Percentiles rank a stretch among this genome's conserved stretches.
Evolutionary conservation across 2,329 filamentous ascomycete species (phyloP).

Genomic region (Fusarium sp.): DNA sequence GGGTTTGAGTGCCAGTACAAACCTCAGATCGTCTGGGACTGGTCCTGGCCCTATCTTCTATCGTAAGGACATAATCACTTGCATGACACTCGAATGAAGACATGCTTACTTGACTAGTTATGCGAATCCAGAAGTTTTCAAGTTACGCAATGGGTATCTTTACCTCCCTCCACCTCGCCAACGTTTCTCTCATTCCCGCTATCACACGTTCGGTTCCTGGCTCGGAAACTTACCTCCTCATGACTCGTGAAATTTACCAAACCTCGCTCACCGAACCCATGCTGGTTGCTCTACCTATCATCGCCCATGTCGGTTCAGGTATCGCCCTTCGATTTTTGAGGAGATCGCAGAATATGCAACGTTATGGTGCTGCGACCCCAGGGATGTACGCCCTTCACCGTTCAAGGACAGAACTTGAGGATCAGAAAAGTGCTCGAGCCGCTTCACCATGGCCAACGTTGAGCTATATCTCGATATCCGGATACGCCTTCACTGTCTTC

Average conservation of each 20-base stretch:
- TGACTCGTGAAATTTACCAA: slow-evolving; percentile 93
- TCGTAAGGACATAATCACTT: slow-evolving; percentile 60
- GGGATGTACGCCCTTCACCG: slow-evolving; percentile 58
- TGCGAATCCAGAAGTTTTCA: slow-evolving; percentile 85
- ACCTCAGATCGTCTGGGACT: slow-evolving; percentile 19
- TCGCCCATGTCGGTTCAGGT: slow-evolving; percentile 81
- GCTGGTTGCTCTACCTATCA: slow-evolving; percentile 78
- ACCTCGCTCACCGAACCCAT: slow-evolving; percentile 82
- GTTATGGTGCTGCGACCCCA: slow-evolving; percentile 78
- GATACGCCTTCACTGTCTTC: slow-evolving; percentile 75
- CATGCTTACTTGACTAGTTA: slow-evolving; percentile 37
- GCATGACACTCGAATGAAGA: neutral
- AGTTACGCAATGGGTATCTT: slow-evolving; percentile 86
- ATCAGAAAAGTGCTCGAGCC: slow-evolving; percentile 21
- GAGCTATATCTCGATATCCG: slow-evolving; percentile 76
- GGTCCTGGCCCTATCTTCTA: slow-evolving; percentile 81
- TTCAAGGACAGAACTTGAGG: slow-evolving; percentile 47
- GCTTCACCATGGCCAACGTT: slow-evolving; percentile 72
- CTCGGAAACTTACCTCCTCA: slow-evolving; percentile 87
- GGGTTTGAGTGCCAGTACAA: slow-evolving; percentile 67
- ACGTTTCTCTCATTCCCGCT: slow-evolving; percentile 84
- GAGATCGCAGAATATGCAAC: slow-evolving; percentile 73
- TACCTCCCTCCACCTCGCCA: slow-evolving; percentile 79
- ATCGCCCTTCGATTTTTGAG: slow-evolving; percentile 81
- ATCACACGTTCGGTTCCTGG: slow-evolving; percentile 76